Percentiles rank a stretch among this genome's conserved stretches.
phyloP scores from a whole-genome alignment of 2,329 filamentous ascomycete genomes.

The Talaromyces funiculosus region DNA sequence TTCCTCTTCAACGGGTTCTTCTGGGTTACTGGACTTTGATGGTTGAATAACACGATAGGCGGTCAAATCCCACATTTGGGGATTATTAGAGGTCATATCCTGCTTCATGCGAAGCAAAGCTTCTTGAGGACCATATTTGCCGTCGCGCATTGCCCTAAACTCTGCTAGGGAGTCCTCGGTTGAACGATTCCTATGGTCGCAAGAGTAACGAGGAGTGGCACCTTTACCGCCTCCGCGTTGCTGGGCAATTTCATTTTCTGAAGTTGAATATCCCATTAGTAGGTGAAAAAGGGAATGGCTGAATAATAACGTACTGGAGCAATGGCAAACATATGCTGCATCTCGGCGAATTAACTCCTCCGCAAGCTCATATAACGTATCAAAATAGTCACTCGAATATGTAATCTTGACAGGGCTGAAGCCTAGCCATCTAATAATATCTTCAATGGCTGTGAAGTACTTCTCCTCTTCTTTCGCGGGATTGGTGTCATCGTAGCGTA shows the following conservation, averaged over 20 bases:
- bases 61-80: conserved; percentile 93
- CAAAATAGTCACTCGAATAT: conserved; percentile 85
- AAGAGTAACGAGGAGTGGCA: not conserved
- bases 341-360: conserved; percentile 73
- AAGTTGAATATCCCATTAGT: conserved; percentile 61
- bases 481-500: conserved; percentile 92
- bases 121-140: conserved; percentile 45
- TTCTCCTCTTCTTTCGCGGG: conserved; percentile 86
- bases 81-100: conserved; percentile 72
- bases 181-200: not conserved
- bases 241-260: not conserved
- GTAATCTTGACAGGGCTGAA: conserved; percentile 77
- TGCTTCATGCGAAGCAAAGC: conserved; percentile 93
- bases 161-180: not conserved
- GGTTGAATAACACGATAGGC: conserved; percentile 70
- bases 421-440: conserved; percentile 80
- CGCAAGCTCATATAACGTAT: conserved; percentile 78
- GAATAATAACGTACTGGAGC: conserved; percentile 50
- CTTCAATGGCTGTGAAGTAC: conserved; percentile 83
- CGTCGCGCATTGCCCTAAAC: not conserved
- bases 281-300: not conserved
- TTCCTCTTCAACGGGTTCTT: not conserved
- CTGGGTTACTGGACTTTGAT: not conserved
- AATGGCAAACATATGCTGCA: conserved; percentile 78
- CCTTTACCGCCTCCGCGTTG: not conserved